Evolutionary conservation across 106 monocot genomes (phyloP), one percentile per base, ranked within the genome.

Genomic region (Dioscorea alata): DNA sequence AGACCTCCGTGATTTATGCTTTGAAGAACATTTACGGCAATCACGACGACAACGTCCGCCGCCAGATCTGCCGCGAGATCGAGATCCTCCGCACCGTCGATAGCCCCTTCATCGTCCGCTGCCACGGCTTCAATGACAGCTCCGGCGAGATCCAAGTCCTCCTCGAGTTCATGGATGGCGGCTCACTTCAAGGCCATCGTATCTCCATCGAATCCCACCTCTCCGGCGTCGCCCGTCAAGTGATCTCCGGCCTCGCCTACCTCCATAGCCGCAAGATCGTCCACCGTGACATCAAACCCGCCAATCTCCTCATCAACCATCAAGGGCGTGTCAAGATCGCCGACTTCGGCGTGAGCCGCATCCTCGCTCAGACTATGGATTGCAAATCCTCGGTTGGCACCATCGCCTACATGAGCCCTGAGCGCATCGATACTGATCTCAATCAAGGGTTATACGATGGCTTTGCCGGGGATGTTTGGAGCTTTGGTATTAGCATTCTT

Each of bases 401-500:
- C 21, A 86, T 95, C 70, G 88, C 94, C 10, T 92, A 92, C 83
- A 92, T 92, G 94, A 91, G 91, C 73, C 94, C 94, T 19, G 94
- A 95, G 75, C 61, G 94, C 50, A 95, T 91, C 74, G 86, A 95
- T 75, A 95, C 94, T 14, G 94, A 91, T 49, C 70, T 88, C 66
- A 95, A 88, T 65, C 72, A 95, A 25, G 94, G 94, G 14, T 69
- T 57, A 19, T 91, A 95, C 66, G 88, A 95, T 59, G 95, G 91
- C 2, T 91, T 78, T 67, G 85, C 88, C 8, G 94, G 85, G 51
- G 94, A 95, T 56, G 88, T 95, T 32, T 95, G 94, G 94, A 95
- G 94, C 77, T 91, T 95, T 58, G 94, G 94, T 0, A 70, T 95
- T 49, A 88, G 91, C 69, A 82, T 95, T 23, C 81, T 95, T 16